Percentiles rank a stretch among this genome's conserved stretches.
Conservation (phyloP, 768 basidiomycete genomes). For the Xerocomus brunneocitrinus region DNA sequence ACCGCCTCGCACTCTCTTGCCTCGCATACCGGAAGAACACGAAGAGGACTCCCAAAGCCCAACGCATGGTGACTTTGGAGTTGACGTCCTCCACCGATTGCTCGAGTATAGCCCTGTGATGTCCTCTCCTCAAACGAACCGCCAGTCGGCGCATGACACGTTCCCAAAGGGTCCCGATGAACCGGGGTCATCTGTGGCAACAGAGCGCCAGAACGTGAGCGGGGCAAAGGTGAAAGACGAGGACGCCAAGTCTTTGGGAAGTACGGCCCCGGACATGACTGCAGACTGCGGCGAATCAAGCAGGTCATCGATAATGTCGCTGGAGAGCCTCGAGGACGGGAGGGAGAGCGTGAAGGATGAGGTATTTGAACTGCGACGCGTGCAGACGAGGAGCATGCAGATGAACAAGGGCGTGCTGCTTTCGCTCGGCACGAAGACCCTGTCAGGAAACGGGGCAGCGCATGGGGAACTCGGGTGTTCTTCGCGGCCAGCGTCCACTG, state of each 20-base stretch:
- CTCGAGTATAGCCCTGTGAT: conserved; percentile 6
- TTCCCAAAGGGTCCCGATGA: not conserved
- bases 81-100: conserved; percentile 14
- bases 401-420: conserved; percentile 45
- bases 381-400: conserved; percentile 47
- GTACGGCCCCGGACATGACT: conserved; percentile 24
- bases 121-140: not conserved
- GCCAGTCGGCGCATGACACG: not conserved
- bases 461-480: not conserved
- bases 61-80: not conserved
- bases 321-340: conserved; percentile 19
- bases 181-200: not conserved
- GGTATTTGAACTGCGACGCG: conserved; percentile 43
- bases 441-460: conserved; percentile 1
- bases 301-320: conserved; percentile 21
- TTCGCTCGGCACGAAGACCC: conserved; percentile 22
- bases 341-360: conserved; percentile 24
- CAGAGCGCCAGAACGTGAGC: not conserved
- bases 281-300: conserved; percentile 19
- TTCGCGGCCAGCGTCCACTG: conserved; percentile 1
- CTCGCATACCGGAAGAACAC: conserved; percentile 28
- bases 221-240: conserved; percentile 6
- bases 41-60: conserved; percentile 25
- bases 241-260: conserved; percentile 18
- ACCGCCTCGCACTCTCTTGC: conserved; percentile 17